Conservation (phyloP, 768 basidiomycete species). For the Gloeophyllum trabeum region DNA sequence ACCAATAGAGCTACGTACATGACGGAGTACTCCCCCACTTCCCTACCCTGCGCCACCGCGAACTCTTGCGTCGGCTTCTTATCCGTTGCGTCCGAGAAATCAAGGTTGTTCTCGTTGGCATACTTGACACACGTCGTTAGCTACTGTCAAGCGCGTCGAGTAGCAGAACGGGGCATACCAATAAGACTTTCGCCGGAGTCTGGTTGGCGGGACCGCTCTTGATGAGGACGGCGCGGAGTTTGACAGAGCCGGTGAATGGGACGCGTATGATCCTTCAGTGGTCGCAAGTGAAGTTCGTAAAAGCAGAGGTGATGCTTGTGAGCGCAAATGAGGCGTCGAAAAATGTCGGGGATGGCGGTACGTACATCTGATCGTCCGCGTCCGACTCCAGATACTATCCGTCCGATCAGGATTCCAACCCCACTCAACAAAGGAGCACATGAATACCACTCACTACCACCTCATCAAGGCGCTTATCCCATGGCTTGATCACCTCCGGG, state of each 20-base stretch:
- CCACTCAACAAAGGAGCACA: conserved; percentile 2
- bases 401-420: no score
- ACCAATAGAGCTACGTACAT: conserved; percentile 37
- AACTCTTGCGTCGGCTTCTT: conserved; percentile 63
- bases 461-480: conserved; percentile 71
- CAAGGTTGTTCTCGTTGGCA: conserved; percentile 64
- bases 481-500: conserved; percentile 70
- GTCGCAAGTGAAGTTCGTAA: conserved; percentile 1
- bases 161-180: conserved; percentile 39
- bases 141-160: background rate
- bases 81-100: conserved; percentile 66
- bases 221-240: conserved; percentile 69
- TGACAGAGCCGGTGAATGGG: conserved; percentile 83
- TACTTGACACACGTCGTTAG: conserved; percentile 34
- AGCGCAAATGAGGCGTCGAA: background rate
- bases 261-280: conserved; percentile 62
- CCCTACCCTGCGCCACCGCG: conserved; percentile 53
- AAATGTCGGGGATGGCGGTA: no score
- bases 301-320: background rate
- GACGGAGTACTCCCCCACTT: conserved; percentile 78
- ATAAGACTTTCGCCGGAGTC: conserved; percentile 58
- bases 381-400: conserved; percentile 77
- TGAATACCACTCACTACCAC: conserved; percentile 38
- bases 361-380: conserved; percentile 82
- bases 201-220: conserved; percentile 76